These are phyloP conservation scores for Colletotrichum magnum DNA, from an alignment of 2,329 filamentous ascomycete species.

Conservation along the genomic window DNA sequence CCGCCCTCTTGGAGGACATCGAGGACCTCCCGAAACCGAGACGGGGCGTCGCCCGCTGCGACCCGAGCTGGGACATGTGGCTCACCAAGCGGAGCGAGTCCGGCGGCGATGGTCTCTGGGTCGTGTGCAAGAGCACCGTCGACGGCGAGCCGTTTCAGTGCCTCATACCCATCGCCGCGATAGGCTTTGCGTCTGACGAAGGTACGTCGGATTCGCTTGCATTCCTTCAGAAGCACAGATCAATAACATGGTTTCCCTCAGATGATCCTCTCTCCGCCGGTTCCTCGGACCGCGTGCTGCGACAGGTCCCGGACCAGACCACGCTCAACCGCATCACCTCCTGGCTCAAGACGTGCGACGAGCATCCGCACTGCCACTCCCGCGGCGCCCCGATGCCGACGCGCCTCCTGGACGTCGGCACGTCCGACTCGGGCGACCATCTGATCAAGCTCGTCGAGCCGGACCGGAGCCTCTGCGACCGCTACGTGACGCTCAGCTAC, in stretches of 20 bases:
- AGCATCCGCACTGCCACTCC: slow-evolving; percentile 17
- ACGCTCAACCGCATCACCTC: slow-evolving; percentile 12
- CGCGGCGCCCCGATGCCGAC: neutral
- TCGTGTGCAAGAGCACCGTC: slow-evolving; percentile 13
- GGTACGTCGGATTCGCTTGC: neutral
- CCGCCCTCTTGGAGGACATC: slow-evolving; percentile 21
- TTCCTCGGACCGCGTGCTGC: slow-evolving; percentile 16
- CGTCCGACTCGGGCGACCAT: neutral
- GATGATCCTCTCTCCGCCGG: slow-evolving; percentile 18
- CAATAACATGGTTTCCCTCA: neutral
- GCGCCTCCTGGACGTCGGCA: slow-evolving; percentile 21
- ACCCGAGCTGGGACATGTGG: slow-evolving; percentile 35
- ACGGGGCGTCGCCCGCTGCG: neutral
- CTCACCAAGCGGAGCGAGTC: slow-evolving; percentile 12
- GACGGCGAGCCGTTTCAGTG: neutral
- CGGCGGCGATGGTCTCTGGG: slow-evolving; percentile 30
- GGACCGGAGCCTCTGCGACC: neutral
- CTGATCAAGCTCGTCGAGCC: slow-evolving; percentile 27
- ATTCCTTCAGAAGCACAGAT: neutral
- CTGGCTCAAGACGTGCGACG: slow-evolving; percentile 29
- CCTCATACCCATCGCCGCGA: slow-evolving; percentile 12
- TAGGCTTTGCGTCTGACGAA: slow-evolving; percentile 29
- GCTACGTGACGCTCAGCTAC: slow-evolving; percentile 31
- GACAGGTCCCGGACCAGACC: slow-evolving; percentile 19
- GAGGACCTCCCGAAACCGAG: neutral